Percentiles rank a stretch among this genome's conserved stretches.
Conservation (phyloP, 306 rosid species). For the Dryas alaskensis region DNA sequence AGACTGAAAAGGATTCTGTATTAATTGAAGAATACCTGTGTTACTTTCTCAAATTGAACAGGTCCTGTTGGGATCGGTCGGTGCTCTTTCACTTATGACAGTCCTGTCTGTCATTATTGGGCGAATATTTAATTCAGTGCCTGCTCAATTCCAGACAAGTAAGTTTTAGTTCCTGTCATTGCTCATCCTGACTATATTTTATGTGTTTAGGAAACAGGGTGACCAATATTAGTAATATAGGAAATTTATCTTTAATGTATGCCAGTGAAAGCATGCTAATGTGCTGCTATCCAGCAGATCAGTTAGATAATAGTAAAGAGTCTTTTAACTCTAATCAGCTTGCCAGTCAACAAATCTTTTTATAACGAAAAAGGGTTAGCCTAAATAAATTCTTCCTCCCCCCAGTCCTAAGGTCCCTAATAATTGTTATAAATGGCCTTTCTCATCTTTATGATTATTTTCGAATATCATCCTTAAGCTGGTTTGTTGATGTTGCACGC, state of each 20-base stretch:
- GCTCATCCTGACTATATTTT: slow-evolving; percentile 23
- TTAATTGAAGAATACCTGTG: background rate
- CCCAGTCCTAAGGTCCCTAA: background rate
- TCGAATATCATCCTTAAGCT: background rate
- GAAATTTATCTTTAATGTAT: background rate
- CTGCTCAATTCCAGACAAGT: slow-evolving; percentile 99
- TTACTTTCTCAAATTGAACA: slow-evolving; percentile 41
- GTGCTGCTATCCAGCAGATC: background rate
- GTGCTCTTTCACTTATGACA: slow-evolving; percentile 89
- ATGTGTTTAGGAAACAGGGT: slow-evolving; percentile 7
- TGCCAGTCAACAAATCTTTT: background rate
- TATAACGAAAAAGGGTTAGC: background rate
- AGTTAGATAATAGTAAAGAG: background rate
- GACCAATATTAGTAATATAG: background rate
- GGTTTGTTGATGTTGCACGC: background rate
- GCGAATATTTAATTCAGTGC: slow-evolving; percentile 80
- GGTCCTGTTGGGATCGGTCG: slow-evolving; percentile 89
- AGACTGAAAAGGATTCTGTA: background rate
- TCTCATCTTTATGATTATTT: slow-evolving; percentile 1
- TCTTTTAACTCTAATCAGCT: background rate
- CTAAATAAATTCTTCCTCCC: background rate
- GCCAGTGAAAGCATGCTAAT: background rate
- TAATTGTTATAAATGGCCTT: background rate
- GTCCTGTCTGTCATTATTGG: slow-evolving; percentile 86
- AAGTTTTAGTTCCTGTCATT: slow-evolving; percentile 38